Conservation (phyloP, 2,329 filamentous ascomycete genomes). For the Alternaria triticina region DNA sequence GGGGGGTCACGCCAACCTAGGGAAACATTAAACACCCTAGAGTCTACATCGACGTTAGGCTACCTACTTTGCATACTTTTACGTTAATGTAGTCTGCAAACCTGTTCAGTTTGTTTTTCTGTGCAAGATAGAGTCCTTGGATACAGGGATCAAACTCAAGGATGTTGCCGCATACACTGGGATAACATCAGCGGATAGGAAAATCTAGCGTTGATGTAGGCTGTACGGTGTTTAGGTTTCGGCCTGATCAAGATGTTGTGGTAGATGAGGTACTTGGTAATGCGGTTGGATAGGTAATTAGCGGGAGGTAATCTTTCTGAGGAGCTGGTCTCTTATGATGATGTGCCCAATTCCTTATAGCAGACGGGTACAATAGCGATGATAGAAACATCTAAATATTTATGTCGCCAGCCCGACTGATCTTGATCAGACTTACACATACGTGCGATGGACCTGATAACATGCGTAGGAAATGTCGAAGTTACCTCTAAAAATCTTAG, state of each 20-base stretch:
- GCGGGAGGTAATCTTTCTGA: too few relatives aligned
- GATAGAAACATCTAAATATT: background rate
- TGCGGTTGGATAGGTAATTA: background rate
- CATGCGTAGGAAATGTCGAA: background rate
- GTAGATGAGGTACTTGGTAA: background rate
- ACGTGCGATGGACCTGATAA: background rate
- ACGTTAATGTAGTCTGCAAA: background rate
- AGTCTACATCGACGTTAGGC: background rate
- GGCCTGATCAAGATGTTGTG: conserved; percentile 3
- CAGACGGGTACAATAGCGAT: background rate
- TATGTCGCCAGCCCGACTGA: too few relatives aligned
- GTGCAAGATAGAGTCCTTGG: background rate
- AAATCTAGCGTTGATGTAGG: background rate
- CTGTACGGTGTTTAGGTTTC: background rate
- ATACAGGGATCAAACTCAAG: background rate
- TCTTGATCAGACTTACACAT: too few relatives aligned
- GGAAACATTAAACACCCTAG: background rate
- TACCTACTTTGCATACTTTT: background rate
- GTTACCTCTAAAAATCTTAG: background rate
- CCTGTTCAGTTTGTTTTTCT: background rate
- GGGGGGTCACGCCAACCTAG: background rate
- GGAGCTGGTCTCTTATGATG: background rate
- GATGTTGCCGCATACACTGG: background rate
- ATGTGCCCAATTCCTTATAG: too few relatives aligned
- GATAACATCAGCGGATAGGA: background rate